These are phyloP conservation scores for Corymbia maculata DNA, from an alignment of 345 rosid genomes.

Conservation along the genomic window DNA sequence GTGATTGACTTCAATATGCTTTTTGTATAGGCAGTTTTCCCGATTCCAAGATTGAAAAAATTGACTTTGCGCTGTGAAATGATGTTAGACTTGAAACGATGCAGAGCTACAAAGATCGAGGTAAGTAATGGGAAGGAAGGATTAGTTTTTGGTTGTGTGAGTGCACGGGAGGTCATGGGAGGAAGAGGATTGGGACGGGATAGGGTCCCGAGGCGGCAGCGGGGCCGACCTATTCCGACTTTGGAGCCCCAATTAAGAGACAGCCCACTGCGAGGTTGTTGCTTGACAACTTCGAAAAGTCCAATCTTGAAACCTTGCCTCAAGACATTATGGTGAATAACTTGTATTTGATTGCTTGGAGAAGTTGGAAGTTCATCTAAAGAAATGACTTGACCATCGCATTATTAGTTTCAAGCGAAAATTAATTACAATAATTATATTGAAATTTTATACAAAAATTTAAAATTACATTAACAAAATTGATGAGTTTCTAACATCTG, in stretches of 20 bases:
- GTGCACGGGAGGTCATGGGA: conserved; percentile 41
- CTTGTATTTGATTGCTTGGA: not conserved
- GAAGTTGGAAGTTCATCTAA: conserved; percentile 51
- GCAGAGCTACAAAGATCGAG: conserved; percentile 25
- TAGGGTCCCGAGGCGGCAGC: conserved; percentile 1
- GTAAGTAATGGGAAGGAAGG: conserved; percentile 18
- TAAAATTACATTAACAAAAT: not conserved
- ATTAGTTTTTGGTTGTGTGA: conserved; percentile 25
- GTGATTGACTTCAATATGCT: not conserved
- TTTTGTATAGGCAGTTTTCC: not conserved
- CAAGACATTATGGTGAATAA: conserved; percentile 51
- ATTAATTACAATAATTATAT: no score
- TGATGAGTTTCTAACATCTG: not conserved
- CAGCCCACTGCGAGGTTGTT: conserved; percentile 16
- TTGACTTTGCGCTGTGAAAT: not conserved
- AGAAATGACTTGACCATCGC: fast-evolving
- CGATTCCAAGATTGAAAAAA: not conserved
- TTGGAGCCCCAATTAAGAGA: conserved; percentile 35
- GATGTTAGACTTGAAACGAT: conserved; percentile 3
- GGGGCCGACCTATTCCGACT: not conserved
- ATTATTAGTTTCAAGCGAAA: no score
- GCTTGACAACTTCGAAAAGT: conserved; percentile 12
- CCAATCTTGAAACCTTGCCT: conserved; percentile 52
- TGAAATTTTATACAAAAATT: no score
- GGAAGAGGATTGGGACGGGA: conserved; percentile 50